Conservation (phyloP, 192 early-diverging fungal species). For the Coemansia sp. region DNA sequence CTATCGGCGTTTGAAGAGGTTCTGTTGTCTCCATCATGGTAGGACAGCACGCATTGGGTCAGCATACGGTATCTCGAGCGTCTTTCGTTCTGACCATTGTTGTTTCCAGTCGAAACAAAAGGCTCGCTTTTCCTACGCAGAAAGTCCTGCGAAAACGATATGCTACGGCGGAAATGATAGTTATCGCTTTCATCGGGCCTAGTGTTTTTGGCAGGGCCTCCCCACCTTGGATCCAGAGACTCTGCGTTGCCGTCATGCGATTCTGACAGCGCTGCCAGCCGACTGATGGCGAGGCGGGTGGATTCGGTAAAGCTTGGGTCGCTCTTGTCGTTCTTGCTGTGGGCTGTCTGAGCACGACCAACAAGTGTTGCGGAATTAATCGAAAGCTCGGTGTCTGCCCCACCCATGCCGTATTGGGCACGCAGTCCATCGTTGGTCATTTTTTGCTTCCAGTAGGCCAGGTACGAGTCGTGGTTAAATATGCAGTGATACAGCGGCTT, state of each 20-base stretch:
- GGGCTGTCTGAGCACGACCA: background rate
- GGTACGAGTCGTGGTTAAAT: slow-evolving; percentile 44
- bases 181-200: background rate
- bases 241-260: slow-evolving; percentile 6
- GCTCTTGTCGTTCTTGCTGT: slow-evolving; percentile 15
- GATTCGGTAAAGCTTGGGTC: slow-evolving; percentile 45
- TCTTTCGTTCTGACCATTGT: slow-evolving; percentile 10
- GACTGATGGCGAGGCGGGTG: slow-evolving; percentile 31
- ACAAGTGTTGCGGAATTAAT: slow-evolving; percentile 31
- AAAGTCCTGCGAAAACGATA: slow-evolving; percentile 10
- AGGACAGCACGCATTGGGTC: slow-evolving; percentile 14
- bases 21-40: slow-evolving; percentile 14
- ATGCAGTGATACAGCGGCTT: slow-evolving; percentile 47
- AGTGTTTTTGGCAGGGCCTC: background rate
- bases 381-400: slow-evolving; percentile 29
- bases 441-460: slow-evolving; percentile 45
- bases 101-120: slow-evolving; percentile 3
- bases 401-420: slow-evolving; percentile 38
- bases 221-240: background rate
- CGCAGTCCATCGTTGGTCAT: slow-evolving; percentile 41
- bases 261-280: slow-evolving; percentile 24
- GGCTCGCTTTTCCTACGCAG: slow-evolving; percentile 43
- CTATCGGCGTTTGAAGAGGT: background rate
- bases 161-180: slow-evolving; percentile 12
- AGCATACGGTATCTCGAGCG: slow-evolving; percentile 32